These are phyloP conservation scores for Pavlovales sp. DNA, from an alignment of 208 protist species.

Conservation along the genomic window DNA sequence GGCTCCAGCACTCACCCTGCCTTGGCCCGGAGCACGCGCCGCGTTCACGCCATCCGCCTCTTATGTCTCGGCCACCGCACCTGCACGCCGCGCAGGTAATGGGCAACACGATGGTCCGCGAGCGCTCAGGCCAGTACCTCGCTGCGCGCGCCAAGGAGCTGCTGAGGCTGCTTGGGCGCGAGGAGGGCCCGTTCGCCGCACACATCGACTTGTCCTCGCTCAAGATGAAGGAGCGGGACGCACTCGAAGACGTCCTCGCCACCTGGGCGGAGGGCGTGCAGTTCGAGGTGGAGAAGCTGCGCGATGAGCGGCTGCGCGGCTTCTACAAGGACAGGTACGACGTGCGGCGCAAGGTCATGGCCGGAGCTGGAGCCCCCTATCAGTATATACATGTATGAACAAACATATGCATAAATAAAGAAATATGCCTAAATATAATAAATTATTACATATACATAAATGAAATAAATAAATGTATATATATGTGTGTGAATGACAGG, in stretches of 20 bases:
- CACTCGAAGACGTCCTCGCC: not conserved
- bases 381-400: no score
- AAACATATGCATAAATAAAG: no score
- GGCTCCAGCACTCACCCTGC: no score
- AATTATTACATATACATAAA: no score
- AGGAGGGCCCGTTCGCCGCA: not conserved
- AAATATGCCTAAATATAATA: no score
- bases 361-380: no score
- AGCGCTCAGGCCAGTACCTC: not conserved
- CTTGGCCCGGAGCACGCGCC: no score
- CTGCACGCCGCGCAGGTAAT: not conserved
- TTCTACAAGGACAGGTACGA: slow-evolving; percentile 19
- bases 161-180: not conserved
- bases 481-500: no score
- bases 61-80: no score
- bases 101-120: slow-evolving; percentile 1
- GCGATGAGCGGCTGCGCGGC: slow-evolving; percentile 27
- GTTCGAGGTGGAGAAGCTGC: slow-evolving; percentile 10
- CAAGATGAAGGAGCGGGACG: slow-evolving; percentile 28
- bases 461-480: no score
- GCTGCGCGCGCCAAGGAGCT: not conserved
- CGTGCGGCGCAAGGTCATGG: not conserved
- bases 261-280: not conserved
- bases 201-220: not conserved
- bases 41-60: no score